Percentiles rank a stretch among this genome's conserved stretches.
These are phyloP conservation scores for Phytopythium oedochilum DNA, from an alignment of 352 stramenopile genomes.

Conservation along the genomic window DNA sequence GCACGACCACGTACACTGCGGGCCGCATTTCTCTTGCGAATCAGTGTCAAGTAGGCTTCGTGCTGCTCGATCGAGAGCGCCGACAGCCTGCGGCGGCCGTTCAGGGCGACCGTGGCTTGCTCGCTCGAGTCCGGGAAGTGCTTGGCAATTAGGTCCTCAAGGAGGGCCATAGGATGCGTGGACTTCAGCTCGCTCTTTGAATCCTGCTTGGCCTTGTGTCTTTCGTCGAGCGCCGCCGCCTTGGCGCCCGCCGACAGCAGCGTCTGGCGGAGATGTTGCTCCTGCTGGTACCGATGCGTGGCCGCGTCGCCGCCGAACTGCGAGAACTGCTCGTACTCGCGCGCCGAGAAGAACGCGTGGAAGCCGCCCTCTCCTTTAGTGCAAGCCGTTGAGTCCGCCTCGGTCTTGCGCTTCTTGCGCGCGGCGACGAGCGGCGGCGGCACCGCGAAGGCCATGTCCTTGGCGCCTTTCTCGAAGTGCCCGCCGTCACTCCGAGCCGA, in stretches of 20 bases:
- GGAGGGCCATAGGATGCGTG: slow-evolving; percentile 28
- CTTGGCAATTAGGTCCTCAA: slow-evolving; percentile 23
- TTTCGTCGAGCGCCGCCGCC: background rate
- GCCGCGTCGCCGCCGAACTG: slow-evolving; percentile 15
- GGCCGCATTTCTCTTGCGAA: slow-evolving; percentile 34
- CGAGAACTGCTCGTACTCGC: slow-evolving; percentile 34
- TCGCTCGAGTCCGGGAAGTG: slow-evolving; percentile 11
- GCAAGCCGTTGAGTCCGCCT: background rate
- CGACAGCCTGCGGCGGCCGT: slow-evolving; percentile 40
- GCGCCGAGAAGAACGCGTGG: slow-evolving; percentile 18
- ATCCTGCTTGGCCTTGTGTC: background rate
- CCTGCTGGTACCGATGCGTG: slow-evolving; percentile 17
- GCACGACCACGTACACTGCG: slow-evolving; percentile 28
- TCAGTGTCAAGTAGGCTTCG: slow-evolving; percentile 38
- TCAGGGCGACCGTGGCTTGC: slow-evolving; percentile 13
- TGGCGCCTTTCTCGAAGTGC: background rate
- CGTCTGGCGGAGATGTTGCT: slow-evolving; percentile 21
- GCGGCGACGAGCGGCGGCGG: slow-evolving; percentile 33
- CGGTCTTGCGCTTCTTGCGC: slow-evolving; percentile 46
- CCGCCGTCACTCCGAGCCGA: background rate
- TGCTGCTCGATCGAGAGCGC: slow-evolving; percentile 43
- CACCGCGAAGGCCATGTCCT: slow-evolving; percentile 35
- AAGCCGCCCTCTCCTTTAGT: slow-evolving; percentile 9
- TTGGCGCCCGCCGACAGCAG: slow-evolving; percentile 9
- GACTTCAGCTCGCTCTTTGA: background rate